Evolutionary conservation across 1,284 basidiomycete genomes (phyloP).

Genomic region (Cutaneotrichosporon daszewskae): DNA sequence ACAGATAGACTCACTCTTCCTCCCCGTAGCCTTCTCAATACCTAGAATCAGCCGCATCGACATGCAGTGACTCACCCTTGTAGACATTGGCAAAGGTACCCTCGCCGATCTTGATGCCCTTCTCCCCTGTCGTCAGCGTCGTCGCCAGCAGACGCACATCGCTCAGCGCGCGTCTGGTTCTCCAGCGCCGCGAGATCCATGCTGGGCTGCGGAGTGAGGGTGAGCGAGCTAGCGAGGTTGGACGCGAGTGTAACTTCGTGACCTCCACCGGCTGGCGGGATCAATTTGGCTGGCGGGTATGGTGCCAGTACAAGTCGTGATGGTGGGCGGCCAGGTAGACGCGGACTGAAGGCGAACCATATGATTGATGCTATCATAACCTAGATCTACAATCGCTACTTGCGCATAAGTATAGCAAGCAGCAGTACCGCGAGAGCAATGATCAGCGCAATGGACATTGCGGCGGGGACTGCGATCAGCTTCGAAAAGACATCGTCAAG

Average conservation of each 20-base stretch:
- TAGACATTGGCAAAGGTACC: slow-evolving; percentile 98
- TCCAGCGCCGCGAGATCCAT: slow-evolving; percentile 44
- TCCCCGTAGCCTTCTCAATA: slow-evolving; percentile 34
- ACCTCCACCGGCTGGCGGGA: slow-evolving; percentile 7
- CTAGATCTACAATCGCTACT: not conserved
- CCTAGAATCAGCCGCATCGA: slow-evolving; percentile 14
- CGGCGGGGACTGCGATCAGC: slow-evolving; percentile 2
- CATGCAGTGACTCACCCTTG: slow-evolving; percentile 56
- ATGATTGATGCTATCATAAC: not conserved
- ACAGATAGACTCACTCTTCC: slow-evolving; percentile 41
- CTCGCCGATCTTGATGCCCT: slow-evolving; percentile 87
- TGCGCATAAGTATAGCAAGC: slow-evolving; percentile 4
- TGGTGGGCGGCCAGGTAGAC: no score
- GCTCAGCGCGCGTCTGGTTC: slow-evolving; percentile 31
- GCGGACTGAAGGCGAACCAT: not conserved
- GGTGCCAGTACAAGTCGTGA: no score
- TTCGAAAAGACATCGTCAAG: slow-evolving; percentile 8
- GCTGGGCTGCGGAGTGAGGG: not conserved
- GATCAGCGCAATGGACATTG: slow-evolving; percentile 4
- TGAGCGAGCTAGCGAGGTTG: not conserved
- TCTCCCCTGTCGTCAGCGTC: slow-evolving; percentile 46
- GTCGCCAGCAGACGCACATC: slow-evolving; percentile 25
- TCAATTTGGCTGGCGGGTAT: no score
- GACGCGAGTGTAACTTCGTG: not conserved
- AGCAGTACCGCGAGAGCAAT: slow-evolving; percentile 8